Base-by-base conservation (phyloP, 1,284 basidiomycete species). In the Cutaneotrichosporon dermatis region DNA sequence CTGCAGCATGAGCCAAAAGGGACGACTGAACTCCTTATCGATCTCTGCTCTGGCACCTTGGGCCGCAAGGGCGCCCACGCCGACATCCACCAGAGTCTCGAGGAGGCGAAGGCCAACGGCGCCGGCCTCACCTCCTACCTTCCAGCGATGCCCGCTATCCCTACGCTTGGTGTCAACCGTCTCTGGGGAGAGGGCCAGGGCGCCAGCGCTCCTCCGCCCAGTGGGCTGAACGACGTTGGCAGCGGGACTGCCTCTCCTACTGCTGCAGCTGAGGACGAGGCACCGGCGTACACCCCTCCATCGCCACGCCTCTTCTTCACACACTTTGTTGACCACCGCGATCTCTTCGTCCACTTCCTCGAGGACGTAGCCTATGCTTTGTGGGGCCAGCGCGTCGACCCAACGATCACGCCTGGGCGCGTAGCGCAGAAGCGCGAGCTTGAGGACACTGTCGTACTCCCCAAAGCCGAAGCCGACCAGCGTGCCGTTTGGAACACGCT, bases 401-500 rank as follows among this genome's bases (percentile, higher is more conserved):
- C 45, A 4, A 39, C 54, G 1, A 8, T 43, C 11, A 34, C 43
- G 1, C 44, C 54, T 13, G 44, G 39, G 4, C 43, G 54, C 4
- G 36, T 61, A 3, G 58, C 61, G 6, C 55, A 57, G 2, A 49
- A 45, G 15, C 61, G 56, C 6, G 54, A 59, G 9, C 61, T 58
- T 16, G 65, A 57, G 16, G 63, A 63, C 9, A 46, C 60, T 4
- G 67, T 69, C 5, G 69, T 85, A 52, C 83, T 83, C 34, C 82
- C 83, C 37, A 82, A 84, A 4, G 86, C 88, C 0, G 49, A 76
- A 12, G 56, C 61, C 0, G 92, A 96, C 71, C 91, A 95, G 73
- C 82, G 84, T 10, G 88, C 92, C 0, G 87, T 97, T 11, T 98
- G 95, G 94, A 97, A 96, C 76, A 97, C 95, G 1, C 80, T 99